phyloP scores from a whole-genome alignment of 208 protist genomes.

The Wallacemonas sp. region DNA sequence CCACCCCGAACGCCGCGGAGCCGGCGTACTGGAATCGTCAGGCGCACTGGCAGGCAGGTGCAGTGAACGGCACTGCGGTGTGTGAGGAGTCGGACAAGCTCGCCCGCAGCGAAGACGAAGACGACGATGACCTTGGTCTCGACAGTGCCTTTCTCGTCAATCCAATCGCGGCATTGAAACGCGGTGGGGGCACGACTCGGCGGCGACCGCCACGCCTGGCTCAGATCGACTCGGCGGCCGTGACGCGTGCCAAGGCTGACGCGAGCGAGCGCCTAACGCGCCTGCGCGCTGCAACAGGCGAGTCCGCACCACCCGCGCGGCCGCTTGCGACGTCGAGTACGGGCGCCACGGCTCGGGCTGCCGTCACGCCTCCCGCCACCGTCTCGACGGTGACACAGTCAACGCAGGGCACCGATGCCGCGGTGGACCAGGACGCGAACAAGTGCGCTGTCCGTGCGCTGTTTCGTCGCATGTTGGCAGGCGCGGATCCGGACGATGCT shows the following conservation, averaged over 20 bases:
- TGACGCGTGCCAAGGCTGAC: neutral
- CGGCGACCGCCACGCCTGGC: neutral
- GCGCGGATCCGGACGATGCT: neutral
- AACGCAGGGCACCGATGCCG: neutral
- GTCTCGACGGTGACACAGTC: neutral
- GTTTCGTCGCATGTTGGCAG: conserved; percentile 12
- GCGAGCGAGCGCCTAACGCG: neutral
- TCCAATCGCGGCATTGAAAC: neutral
- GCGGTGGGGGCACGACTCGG: neutral
- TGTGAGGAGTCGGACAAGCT: too few species aligned
- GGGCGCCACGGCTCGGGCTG: too few species aligned
- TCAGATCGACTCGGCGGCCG: neutral
- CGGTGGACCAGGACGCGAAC: conserved; percentile 16
- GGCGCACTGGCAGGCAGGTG: neutral
- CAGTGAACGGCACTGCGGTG: too few species aligned
- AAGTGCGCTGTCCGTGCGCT: conserved; percentile 23
- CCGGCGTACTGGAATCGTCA: neutral
- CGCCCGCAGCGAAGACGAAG: neutral
- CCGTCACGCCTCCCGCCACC: neutral
- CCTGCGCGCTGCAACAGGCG: neutral
- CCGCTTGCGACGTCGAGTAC: too few species aligned
- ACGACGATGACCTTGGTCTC: neutral
- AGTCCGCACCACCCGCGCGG: neutral
- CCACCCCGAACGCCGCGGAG: too few species aligned
- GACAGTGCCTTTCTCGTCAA: neutral